Evolutionary conservation across 139 green algal species (phyloP).

Genomic region (Eudorina sp.): DNA sequence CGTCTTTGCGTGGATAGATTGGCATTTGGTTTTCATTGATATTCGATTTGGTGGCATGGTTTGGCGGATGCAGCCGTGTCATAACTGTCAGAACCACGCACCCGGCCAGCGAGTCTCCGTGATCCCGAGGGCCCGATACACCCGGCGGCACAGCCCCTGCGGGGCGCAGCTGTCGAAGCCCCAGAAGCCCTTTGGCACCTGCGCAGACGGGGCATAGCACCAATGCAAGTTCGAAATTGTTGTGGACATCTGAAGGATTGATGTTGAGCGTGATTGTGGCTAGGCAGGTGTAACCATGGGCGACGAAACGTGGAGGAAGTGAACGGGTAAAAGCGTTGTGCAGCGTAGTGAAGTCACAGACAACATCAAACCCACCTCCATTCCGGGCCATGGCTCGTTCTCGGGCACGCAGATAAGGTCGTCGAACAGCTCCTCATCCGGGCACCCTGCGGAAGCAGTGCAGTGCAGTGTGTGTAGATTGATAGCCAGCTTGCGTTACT

Average conservation of each 20-base stretch:
- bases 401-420: constrained; percentile 50
- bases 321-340: background rate
- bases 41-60: background rate
- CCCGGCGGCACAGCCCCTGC: constrained; percentile 62
- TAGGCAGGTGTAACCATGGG: background rate
- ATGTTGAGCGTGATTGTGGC: too few species aligned
- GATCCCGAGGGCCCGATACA: constrained; percentile 62
- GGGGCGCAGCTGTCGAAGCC: constrained; percentile 72
- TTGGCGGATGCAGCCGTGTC: background rate
- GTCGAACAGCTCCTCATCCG: constrained; percentile 59
- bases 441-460: constrained; percentile 34
- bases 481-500: too few species aligned
- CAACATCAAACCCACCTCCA: constrained; percentile 27
- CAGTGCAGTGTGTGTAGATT: too few species aligned
- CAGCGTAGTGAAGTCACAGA: too few species aligned
- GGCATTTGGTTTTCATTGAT: too few species aligned
- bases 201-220: background rate
- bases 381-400: constrained; percentile 26
- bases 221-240: background rate
- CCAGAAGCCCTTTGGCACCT: constrained; percentile 73
- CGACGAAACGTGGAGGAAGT: background rate
- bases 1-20: too few species aligned
- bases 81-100: background rate
- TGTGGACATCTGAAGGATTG: too few species aligned
- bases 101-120: constrained; percentile 48